Evolutionary conservation across 192 early-diverging fungal species (phyloP).

Genomic region (Coemansia sp.): DNA sequence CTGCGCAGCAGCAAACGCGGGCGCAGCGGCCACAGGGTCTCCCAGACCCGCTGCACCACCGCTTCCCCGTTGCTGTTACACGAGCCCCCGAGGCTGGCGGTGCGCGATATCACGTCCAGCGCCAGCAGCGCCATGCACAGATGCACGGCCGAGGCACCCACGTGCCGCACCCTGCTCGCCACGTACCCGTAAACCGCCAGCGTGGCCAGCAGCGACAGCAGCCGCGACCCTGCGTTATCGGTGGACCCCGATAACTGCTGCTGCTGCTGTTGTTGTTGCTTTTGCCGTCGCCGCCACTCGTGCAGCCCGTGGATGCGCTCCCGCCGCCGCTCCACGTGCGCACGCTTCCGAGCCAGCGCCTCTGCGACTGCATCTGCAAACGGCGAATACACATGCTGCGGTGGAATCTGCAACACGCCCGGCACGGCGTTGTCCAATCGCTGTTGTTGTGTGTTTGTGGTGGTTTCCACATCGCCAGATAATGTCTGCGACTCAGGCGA

Average conservation of each 20-base stretch:
- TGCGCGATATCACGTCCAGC: slow-evolving; percentile 1
- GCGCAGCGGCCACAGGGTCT: background rate
- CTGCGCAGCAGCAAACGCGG: no score
- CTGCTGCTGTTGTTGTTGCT: background rate
- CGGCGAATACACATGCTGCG: slow-evolving; percentile 15
- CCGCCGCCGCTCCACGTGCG: slow-evolving; percentile 13
- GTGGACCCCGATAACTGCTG: background rate
- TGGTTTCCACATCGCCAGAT: background rate
- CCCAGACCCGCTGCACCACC: background rate
- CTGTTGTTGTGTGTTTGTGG: no score
- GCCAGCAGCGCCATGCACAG: slow-evolving; percentile 4
- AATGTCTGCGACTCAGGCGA: background rate
- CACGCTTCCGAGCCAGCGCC: slow-evolving; percentile 16
- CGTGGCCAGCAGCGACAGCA: background rate
- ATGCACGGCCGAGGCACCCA: background rate
- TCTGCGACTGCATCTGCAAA: slow-evolving; percentile 37
- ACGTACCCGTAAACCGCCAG: background rate
- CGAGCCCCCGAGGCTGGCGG: no score
- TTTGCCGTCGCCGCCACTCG: slow-evolving; percentile 15
- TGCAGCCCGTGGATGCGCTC: slow-evolving; percentile 14
- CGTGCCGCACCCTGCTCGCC: background rate
- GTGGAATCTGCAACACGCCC: slow-evolving; percentile 1
- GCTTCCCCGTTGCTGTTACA: no score
- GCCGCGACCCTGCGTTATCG: background rate
- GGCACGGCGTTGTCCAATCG: no score